A percentile compares a stretch with the other conserved stretches of the same genome.
Conservation (phyloP, 2,329 filamentous ascomycete genomes). For the Orbilia blumenaviensis region DNA sequence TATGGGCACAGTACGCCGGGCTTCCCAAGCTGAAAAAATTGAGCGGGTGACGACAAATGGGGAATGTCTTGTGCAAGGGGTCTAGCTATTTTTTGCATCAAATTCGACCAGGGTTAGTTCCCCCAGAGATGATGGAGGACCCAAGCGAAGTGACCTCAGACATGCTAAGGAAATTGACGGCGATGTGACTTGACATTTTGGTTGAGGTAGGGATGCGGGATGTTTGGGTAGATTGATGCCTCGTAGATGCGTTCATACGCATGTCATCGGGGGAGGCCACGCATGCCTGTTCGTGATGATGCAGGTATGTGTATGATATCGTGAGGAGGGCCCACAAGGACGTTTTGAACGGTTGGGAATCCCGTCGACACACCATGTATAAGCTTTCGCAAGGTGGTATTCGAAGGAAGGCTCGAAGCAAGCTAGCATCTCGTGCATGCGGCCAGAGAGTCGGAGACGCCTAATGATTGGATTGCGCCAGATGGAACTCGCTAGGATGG, state of each 20-base stretch:
- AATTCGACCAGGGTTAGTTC: constrained; percentile 26
- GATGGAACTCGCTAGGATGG: constrained; percentile 28
- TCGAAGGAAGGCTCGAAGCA: constrained; percentile 30
- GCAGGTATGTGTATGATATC: constrained; percentile 25
- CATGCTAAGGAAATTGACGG: constrained; percentile 20
- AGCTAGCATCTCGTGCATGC: constrained; percentile 40
- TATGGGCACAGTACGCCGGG: constrained; percentile 5
- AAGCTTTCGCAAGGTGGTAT: constrained; percentile 26
- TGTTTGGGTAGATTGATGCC: constrained; percentile 14
- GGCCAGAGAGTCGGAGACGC: constrained; percentile 24
- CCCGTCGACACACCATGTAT: neutral
- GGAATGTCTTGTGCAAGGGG: constrained; percentile 52
- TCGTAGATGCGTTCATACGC: constrained; percentile 39
- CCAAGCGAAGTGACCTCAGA: constrained; percentile 43
- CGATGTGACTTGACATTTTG: constrained; percentile 41
- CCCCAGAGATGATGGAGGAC: constrained; percentile 21
- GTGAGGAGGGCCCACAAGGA: neutral
- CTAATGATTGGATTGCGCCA: constrained; percentile 50
- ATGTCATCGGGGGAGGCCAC: constrained; percentile 50
- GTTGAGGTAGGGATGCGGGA: constrained; percentile 7
- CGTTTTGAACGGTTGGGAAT: neutral
- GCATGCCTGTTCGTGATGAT: constrained; percentile 7
- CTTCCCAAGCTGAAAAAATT: constrained; percentile 22
- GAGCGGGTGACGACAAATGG: constrained; percentile 46
- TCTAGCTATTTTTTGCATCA: constrained; percentile 55